Conservation (phyloP, 345 rosid species). For the Abelmoschus esculentus region DNA sequence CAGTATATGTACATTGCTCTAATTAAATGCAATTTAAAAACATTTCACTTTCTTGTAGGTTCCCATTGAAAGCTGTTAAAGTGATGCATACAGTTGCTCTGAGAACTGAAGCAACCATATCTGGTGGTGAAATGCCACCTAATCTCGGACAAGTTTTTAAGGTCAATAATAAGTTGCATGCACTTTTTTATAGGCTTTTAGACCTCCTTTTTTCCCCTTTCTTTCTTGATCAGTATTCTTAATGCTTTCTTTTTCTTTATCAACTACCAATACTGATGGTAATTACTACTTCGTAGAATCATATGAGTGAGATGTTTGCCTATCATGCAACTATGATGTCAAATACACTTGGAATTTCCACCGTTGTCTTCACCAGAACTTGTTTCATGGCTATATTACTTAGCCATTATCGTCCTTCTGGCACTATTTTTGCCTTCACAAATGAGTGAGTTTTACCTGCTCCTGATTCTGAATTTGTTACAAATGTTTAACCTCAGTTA, state of each 20-base stretch:
- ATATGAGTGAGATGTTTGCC: slow-evolving; percentile 89
- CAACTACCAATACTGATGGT: neutral
- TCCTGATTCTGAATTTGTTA: neutral
- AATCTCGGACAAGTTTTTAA: slow-evolving; percentile 87
- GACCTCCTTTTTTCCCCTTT: neutral
- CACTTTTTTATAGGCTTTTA: neutral
- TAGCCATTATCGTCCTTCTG: slow-evolving; percentile 95
- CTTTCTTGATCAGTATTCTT: neutral
- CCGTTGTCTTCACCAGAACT: slow-evolving; percentile 91
- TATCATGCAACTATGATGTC: slow-evolving; percentile 99
- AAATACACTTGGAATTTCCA: slow-evolving; percentile 86
- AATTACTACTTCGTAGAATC: slow-evolving; percentile 15
- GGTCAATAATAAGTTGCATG: slow-evolving; percentile 25
- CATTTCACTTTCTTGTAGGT: slow-evolving; percentile 1
- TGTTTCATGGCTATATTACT: slow-evolving; percentile 91
- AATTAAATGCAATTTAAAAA: neutral
- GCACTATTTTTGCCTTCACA: slow-evolving; percentile 86
- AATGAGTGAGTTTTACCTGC: neutral
- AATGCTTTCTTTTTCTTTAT: slow-evolving; percentile 3
- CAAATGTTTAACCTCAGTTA: neutral
- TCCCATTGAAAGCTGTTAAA: slow-evolving; percentile 36
- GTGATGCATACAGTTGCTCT: slow-evolving; percentile 24
- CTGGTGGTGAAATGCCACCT: slow-evolving; percentile 68
- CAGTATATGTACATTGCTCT: neutral
- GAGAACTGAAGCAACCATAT: slow-evolving; percentile 83